Evolutionary conservation across 202 grass and related monocot genomes (phyloP), one percentile per base, ranked within the genome.

Genomic region (Zizania palustris): DNA sequence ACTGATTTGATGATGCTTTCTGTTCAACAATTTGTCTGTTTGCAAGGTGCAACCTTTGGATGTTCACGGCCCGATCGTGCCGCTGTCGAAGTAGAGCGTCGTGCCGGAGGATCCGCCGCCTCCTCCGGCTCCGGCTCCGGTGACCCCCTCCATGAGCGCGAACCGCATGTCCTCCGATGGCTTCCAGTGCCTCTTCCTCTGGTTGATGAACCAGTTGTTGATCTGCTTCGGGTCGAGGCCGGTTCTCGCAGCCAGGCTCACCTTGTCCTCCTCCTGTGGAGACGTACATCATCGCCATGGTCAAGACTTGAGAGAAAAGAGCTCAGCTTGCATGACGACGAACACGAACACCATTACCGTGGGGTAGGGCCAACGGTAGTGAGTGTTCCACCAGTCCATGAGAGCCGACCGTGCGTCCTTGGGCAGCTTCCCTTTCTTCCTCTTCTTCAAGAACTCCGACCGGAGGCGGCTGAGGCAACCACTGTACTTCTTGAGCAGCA

Each of bases 191-290:
- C 92, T 67, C 74, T 99, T 99, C 72, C 96, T 42, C 63, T 97
- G 93, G 82, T 97, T 97, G 78, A 97, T 90, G 80, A 97, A 97
- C 93, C 93, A 96, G 20, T 96, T 99, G 85, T 96, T 99, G 51
- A 99, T 96, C 80, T 99, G 96, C 82, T 91, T 99, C 1, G 88
- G 96, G 38, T 96, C 90, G 0, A 99, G 83, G 0, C 92, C 92
- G 0, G 96, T 99, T 81, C 79, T 82, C 1, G 83, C 81, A 0
- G 96, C 96, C 0, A 96, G 85, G 59, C 89, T 88, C 35, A 85
- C 79, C 85, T 99, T 99, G 50, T 99, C 92, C 16, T 99, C 96
- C 60, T 99, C 96, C 96, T 99, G 71, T 46, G 21, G 77, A 55
- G 15, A 0, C 1, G n/a, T n/a, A n/a, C n/a, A n/a, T n/a, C n/a